A percentile compares a stretch with the other conserved stretches of the same genome.
Evolutionary conservation across 768 basidiomycete species (phyloP).

Genomic region (Hypsizygus marmoreus): DNA sequence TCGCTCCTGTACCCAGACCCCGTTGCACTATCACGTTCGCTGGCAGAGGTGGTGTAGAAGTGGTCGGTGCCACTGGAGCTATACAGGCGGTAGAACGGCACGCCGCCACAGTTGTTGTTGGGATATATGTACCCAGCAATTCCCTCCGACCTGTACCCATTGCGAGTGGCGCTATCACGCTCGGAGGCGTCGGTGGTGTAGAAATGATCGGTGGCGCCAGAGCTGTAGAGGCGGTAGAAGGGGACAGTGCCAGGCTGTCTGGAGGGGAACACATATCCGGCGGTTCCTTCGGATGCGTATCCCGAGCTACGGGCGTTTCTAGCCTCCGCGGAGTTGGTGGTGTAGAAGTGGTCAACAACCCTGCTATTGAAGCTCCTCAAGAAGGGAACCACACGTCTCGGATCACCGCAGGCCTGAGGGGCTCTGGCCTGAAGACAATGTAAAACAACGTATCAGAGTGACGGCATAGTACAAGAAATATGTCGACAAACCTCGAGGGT

Average conservation of each 20-base stretch:
- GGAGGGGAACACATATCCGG: conserved; percentile 14
- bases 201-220: conserved; percentile 18
- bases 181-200: conserved; percentile 22
- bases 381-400: too few species aligned
- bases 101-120: conserved; percentile 6
- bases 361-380: background rate
- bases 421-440: too few species aligned
- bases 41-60: conserved; percentile 22
- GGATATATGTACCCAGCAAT: conserved; percentile 21
- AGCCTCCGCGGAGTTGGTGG: background rate
- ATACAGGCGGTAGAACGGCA: conserved; percentile 22
- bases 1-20: conserved; percentile 6
- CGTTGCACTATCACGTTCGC: conserved; percentile 8
- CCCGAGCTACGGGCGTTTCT: conserved; percentile 5
- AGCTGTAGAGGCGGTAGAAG: conserved; percentile 23
- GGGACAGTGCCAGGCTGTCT: conserved; percentile 14
- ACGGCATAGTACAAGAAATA: background rate
- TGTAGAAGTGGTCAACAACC: conserved; percentile 7
- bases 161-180: conserved; percentile 8
- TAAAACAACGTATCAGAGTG: background rate
- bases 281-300: conserved; percentile 10
- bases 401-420: too few species aligned
- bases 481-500: background rate
- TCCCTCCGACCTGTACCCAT: conserved; percentile 17
- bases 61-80: conserved; percentile 15